phyloP scores from a whole-genome alignment of 805 yeast genomes.

The Ogataea trehaloabstinens region DNA sequence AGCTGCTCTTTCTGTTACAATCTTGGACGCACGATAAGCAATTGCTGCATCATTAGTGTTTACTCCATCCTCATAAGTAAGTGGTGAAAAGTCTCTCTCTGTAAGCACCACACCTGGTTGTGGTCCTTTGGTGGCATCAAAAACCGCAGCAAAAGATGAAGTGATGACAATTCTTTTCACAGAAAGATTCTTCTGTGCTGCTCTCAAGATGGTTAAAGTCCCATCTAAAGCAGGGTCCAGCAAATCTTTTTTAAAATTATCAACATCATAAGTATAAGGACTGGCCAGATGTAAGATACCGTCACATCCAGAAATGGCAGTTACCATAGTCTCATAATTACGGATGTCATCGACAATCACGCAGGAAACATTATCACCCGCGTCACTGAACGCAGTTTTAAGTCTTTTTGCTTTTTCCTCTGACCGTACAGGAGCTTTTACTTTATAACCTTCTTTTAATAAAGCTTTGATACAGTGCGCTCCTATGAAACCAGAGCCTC shows the following conservation, averaged over 20 bases:
- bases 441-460: constrained; percentile 37
- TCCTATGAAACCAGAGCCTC: constrained; percentile 51
- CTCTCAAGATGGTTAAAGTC: constrained; percentile 49
- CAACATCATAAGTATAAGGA: constrained; percentile 47
- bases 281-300: constrained; percentile 63
- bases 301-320: constrained; percentile 46
- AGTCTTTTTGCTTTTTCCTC: constrained; percentile 22
- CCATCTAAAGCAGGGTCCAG: constrained; percentile 57
- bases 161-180: constrained; percentile 51
- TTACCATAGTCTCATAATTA: constrained; percentile 39
- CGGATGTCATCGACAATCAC: constrained; percentile 49
- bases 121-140: constrained; percentile 34
- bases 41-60: constrained; percentile 31
- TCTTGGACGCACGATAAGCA: constrained; percentile 62
- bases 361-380: constrained; percentile 35
- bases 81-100: constrained; percentile 53
- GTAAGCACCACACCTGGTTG: constrained; percentile 36
- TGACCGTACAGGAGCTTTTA: constrained; percentile 46
- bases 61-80: constrained; percentile 48
- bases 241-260: constrained; percentile 46
- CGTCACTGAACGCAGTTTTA: constrained; percentile 5
- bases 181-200: constrained; percentile 41
- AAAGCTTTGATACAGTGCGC: constrained; percentile 37
- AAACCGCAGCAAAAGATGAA: constrained; percentile 50
- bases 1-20: constrained; percentile 58